Conservation (phyloP, 1,284 basidiomycete species). For the Ceratobasidium papillatum region DNA sequence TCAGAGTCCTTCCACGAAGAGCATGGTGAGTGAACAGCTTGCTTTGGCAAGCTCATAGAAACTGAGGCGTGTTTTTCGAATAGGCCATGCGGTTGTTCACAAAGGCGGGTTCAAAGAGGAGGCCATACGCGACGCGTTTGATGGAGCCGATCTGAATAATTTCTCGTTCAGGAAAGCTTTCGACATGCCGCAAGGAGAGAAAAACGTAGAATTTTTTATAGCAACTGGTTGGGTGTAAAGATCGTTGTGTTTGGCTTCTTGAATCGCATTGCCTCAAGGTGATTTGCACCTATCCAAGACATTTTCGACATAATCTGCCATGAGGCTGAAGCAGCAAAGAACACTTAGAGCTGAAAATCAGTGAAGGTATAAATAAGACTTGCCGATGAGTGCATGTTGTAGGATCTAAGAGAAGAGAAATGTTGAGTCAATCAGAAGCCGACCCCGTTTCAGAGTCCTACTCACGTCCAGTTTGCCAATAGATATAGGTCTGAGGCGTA, state of each 20-base stretch:
- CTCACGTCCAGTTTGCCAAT: constrained; percentile 44
- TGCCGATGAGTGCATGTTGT: constrained; percentile 43
- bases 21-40: constrained; percentile 45
- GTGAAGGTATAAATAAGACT: not conserved
- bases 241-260: no score
- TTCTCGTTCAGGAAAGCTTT: constrained; percentile 53
- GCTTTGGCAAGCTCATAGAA: no score
- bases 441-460: not conserved
- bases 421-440: not conserved
- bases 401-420: constrained; percentile 31
- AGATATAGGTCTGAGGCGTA: constrained; percentile 36
- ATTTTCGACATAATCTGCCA: constrained; percentile 43
- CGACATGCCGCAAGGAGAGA: constrained; percentile 51
- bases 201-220: not conserved
- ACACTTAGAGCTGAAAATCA: not conserved
- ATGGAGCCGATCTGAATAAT: constrained; percentile 55
- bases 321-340: constrained; percentile 20
- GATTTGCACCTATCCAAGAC: constrained; percentile 33
- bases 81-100: constrained; percentile 61
- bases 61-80: constrained; percentile 43
- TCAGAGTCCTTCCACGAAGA: constrained; percentile 46
- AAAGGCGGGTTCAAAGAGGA: constrained; percentile 60
- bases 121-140: constrained; percentile 59
- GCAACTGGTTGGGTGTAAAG: no score
- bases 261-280: not conserved